These are phyloP conservation scores for Flaveria ramosissima DNA, from an alignment of 129 eudicot genomes.

Conservation along the genomic window DNA sequence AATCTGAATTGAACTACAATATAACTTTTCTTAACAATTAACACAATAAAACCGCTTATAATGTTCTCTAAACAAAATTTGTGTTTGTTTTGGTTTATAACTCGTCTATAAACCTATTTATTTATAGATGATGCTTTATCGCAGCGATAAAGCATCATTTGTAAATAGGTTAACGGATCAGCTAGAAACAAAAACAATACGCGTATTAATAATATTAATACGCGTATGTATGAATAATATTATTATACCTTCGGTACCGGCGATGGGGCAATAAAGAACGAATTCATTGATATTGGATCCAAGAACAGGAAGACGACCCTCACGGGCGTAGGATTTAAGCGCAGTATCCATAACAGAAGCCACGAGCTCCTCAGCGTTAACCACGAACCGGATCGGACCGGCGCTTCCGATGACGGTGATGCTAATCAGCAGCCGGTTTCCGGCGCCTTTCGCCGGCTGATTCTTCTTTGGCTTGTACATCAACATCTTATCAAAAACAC, in stretches of 20 bases:
- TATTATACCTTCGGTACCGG: conserved; percentile 61
- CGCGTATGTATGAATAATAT: too few relatives aligned
- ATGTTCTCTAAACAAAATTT: too few relatives aligned
- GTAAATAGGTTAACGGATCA: too few relatives aligned
- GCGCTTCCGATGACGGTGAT: conserved; percentile 80
- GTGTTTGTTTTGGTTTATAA: too few relatives aligned
- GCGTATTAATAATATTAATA: too few relatives aligned
- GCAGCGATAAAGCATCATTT: too few relatives aligned
- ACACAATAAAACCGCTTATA: too few relatives aligned
- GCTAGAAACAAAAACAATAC: too few relatives aligned
- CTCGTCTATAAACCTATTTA: too few relatives aligned
- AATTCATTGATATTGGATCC: conserved; percentile 71
- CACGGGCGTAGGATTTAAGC: conserved; percentile 77
- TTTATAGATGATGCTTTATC: too few relatives aligned
- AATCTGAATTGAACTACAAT: too few relatives aligned
- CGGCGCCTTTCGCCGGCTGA: conserved; percentile 43
- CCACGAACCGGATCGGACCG: conserved; percentile 82
- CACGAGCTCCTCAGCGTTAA: conserved; percentile 72
- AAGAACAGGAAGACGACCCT: conserved; percentile 75
- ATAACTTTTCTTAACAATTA: too few relatives aligned
- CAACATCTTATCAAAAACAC: conserved; percentile 50
- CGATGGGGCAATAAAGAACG: conserved; percentile 66
- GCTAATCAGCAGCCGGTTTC: conserved; percentile 60
- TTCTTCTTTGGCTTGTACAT: conserved; percentile 73
- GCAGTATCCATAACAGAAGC: conserved; percentile 70